A percentile compares a stretch with the other conserved stretches of the same genome.
phyloP scores from a whole-genome alignment of 2,329 filamentous ascomycete species.

The Metarhizium anisopliae region DNA sequence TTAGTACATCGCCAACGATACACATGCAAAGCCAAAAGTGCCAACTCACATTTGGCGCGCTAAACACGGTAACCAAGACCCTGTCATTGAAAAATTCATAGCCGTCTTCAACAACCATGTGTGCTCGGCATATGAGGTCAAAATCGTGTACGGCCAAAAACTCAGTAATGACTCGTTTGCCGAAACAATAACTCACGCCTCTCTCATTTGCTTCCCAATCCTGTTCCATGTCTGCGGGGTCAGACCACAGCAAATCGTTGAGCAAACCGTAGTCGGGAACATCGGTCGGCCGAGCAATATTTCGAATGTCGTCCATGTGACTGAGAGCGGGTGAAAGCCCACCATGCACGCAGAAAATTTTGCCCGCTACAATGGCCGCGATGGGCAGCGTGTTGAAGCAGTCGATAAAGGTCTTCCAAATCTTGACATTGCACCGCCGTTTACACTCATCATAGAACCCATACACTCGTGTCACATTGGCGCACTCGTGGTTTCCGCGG shows the following conservation, averaged over 20 bases:
- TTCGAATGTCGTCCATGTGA: constrained; percentile 97
- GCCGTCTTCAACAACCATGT: constrained; percentile 98
- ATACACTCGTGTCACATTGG: constrained; percentile 90
- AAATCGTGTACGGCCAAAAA: constrained; percentile 94
- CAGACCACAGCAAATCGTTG: constrained; percentile 94
- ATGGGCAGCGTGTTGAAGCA: constrained; percentile 95
- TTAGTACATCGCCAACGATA: constrained; percentile 16
- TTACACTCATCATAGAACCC: constrained; percentile 99
- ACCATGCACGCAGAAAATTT: constrained; percentile 96
- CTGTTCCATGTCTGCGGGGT: constrained; percentile 94
- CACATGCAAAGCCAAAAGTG: neutral
- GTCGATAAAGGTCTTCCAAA: constrained; percentile 97
- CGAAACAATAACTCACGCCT: constrained; percentile 96
- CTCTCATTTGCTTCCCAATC: constrained; percentile 98
- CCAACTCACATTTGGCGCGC: constrained; percentile 80
- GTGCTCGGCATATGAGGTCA: constrained; percentile 90
- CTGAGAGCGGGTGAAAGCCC: constrained; percentile 84
- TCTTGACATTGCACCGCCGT: constrained; percentile 88
- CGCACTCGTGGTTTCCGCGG: constrained; percentile 92
- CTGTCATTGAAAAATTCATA: constrained; percentile 98
- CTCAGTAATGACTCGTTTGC: constrained; percentile 95
- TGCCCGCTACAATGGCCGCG: constrained; percentile 90
- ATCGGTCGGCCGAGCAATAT: constrained; percentile 91
- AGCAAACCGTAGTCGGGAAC: constrained; percentile 93
- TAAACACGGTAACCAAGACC: constrained; percentile 93